phyloP scores from a whole-genome alignment of 2,329 filamentous ascomycete species.

The Cytospora leucostoma region DNA sequence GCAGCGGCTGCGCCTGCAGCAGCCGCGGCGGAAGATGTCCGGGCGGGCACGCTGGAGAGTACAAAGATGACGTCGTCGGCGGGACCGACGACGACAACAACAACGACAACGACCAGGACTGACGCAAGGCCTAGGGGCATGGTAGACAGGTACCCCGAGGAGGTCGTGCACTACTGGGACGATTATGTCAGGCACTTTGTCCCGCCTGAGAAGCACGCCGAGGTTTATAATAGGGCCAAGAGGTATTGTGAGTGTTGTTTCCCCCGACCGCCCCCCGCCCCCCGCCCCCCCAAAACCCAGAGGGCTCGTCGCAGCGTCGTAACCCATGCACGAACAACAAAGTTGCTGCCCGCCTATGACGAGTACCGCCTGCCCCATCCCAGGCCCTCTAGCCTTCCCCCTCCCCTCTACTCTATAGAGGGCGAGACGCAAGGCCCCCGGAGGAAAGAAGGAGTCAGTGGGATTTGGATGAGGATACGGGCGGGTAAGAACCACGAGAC shows the following conservation, averaged over 20 bases:
- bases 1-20: too few relatives aligned
- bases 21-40: too few relatives aligned
- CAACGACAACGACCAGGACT: not conserved
- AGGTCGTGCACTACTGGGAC: constrained; percentile 28
- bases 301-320: too few relatives aligned
- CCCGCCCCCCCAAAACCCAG: not conserved
- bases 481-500: not conserved
- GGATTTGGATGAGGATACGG: not conserved
- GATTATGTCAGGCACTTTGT: constrained; percentile 24
- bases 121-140: constrained; percentile 22
- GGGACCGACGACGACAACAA: not conserved
- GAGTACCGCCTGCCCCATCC: too few relatives aligned
- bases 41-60: too few relatives aligned
- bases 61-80: not conserved
- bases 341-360: too few relatives aligned
- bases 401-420: too few relatives aligned
- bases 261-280: not conserved
- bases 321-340: too few relatives aligned
- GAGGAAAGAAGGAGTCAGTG: too few relatives aligned
- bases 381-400: too few relatives aligned
- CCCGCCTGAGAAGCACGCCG: constrained; percentile 14
- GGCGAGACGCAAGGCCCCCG: too few relatives aligned
- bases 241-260: constrained; percentile 15
- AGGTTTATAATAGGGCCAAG: constrained; percentile 20
- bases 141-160: constrained; percentile 26